Base-by-base conservation (phyloP, 1,284 basidiomycete genomes). In the Hortiboletus rubellus region DNA sequence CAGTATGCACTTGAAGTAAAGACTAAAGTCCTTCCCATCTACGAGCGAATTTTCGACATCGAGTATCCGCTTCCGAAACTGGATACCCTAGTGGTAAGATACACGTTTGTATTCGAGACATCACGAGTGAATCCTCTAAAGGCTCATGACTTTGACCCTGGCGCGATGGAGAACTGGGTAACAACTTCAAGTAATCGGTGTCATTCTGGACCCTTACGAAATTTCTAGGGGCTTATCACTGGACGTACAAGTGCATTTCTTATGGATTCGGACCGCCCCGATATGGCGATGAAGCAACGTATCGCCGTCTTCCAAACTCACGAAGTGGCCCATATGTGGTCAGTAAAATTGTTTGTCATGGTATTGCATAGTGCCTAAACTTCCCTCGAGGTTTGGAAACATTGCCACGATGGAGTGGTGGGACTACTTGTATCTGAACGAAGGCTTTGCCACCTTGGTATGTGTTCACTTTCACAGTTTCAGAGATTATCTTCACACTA, bases 331-430 rank as follows among this genome's bases (percentile, higher is more conserved):
- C 88, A 91, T 64, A 90, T 89, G 89, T 91, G 89, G 88, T 92
- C 74, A 58, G 72, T 61, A 54, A 42, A 42, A 9, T 40, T 14
- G 3, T 59, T 41, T 7, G 34, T 27, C n/a, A 22, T 36, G 49
- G 27, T 37, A 43, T 51, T 44, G 31, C 49, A 18, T 27, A 27
- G 34, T 37, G 14, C 46, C 50, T 15, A 57, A 55, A 42, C 37
- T 33, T 22, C 40, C 14, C 38, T 51, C 76, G 14, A 74, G 89
- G 90, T 95, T 95, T 68, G 92, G 93, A 48, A 89, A 96, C 72
- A 92, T 95, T 66, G 89, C 91, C 17, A 96, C 93, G 2, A 94
- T 95, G 90, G 84, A 85, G 66, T 97, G 93, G 93, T 96, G 94
- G 94, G 89, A 93, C 64, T 90, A 92, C 73, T 79, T 95, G 46